These are phyloP conservation scores for Rutstroemia sp. DNA, from an alignment of 2,329 filamentous ascomycete species.

Conservation along the genomic window DNA sequence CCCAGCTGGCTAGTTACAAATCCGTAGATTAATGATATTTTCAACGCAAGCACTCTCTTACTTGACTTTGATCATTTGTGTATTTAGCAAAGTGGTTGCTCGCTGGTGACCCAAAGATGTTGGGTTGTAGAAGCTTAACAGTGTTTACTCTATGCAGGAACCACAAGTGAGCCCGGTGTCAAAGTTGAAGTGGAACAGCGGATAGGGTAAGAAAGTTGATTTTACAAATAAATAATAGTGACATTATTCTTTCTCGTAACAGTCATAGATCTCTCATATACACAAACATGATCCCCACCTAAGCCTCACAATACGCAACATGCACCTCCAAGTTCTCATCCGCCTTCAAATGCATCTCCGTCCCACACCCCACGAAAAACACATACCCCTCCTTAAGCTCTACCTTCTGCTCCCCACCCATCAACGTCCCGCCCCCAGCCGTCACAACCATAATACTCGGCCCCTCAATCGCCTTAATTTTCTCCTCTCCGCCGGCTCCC, in stretches of 20 bases:
- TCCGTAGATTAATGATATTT: too few relatives aligned
- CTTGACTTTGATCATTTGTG: too few relatives aligned
- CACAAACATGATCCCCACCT: background rate
- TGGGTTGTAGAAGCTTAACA: too few relatives aligned
- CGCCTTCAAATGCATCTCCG: constrained; percentile 16
- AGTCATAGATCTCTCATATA: background rate
- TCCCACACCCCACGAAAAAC: constrained; percentile 49
- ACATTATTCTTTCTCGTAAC: background rate
- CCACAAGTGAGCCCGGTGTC: too few relatives aligned
- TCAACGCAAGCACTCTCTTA: too few relatives aligned
- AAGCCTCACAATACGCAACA: constrained; percentile 18
- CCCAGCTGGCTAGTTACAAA: too few relatives aligned
- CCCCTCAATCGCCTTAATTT: constrained; percentile 45
- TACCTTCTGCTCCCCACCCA: constrained; percentile 47
- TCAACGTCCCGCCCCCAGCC: constrained; percentile 50
- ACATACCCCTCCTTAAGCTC: constrained; percentile 54
- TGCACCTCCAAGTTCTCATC: constrained; percentile 17
- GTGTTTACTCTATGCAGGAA: too few relatives aligned
- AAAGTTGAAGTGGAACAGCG: too few relatives aligned
- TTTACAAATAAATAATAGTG: too few relatives aligned
- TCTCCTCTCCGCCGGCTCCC: constrained; percentile 50
- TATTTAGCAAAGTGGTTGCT: too few relatives aligned
- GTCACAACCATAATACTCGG: constrained; percentile 58
- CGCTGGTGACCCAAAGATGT: too few relatives aligned
- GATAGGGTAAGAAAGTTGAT: background rate